Evolutionary conservation across 108 stramenopile species (phyloP).

Genomic region (Cyclotella kingstonii): DNA sequence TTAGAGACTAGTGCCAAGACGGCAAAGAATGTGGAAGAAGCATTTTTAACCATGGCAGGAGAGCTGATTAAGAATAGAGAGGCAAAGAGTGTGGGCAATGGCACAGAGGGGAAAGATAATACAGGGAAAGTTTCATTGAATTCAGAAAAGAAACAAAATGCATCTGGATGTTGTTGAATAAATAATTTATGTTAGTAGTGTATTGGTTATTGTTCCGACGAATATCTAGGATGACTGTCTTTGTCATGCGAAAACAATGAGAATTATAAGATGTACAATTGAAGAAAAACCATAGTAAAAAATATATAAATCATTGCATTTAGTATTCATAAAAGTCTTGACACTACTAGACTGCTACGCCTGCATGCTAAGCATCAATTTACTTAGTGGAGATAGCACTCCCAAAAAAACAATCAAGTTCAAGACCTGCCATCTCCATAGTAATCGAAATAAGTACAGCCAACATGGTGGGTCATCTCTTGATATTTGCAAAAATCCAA

Average conservation of each 20-base stretch:
- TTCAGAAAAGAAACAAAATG: constrained; percentile 47
- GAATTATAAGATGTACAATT: no score
- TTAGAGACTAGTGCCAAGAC: constrained; percentile 95
- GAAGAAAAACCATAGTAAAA: no score
- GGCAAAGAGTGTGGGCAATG: constrained; percentile 46
- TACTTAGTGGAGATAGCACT: constrained; percentile 31
- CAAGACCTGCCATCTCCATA: constrained; percentile 69
- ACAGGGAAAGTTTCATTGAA: constrained; percentile 51
- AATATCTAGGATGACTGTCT: no score
- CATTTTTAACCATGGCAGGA: constrained; percentile 96
- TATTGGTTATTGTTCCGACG: no score
- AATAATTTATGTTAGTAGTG: no score
- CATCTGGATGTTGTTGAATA: constrained; percentile 6
- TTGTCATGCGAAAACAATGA: no score
- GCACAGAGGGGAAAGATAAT: constrained; percentile 43
- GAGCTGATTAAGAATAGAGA: constrained; percentile 90
- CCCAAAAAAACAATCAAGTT: constrained; percentile 53
- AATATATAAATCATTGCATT: no score
- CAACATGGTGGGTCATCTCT: constrained; percentile 42
- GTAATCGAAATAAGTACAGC: constrained; percentile 51
- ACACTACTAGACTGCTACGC: no score
- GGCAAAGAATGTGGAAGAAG: constrained; percentile 97
- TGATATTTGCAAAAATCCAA: constrained; percentile 56
- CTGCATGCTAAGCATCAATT: no score
- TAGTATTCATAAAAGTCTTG: no score